A percentile compares a stretch with the other conserved stretches of the same genome.
phyloP scores from a whole-genome alignment of 306 rosid species.

The Cucurbita moschata region DNA sequence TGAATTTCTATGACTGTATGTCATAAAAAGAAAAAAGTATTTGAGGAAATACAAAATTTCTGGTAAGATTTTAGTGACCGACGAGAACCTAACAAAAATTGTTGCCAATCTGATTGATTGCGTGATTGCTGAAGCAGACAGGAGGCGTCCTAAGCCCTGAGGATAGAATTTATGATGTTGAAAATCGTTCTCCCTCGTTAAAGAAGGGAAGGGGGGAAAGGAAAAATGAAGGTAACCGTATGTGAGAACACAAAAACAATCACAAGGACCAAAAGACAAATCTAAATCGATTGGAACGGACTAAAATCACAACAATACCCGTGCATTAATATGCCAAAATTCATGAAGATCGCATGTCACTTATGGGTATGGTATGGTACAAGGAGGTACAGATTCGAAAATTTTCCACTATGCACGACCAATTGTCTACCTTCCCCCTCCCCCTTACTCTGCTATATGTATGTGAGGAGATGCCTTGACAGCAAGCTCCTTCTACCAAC shows the following conservation, averaged over 20 bases:
- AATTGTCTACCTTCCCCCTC: neutral
- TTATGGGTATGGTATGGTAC: neutral
- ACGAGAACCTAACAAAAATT: neutral
- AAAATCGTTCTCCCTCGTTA: neutral
- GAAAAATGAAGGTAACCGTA: neutral
- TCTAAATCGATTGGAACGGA: neutral
- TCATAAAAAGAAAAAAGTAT: neutral
- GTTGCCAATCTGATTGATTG: neutral
- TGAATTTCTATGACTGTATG: neutral
- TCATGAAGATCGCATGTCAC: neutral
- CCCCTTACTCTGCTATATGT: neutral
- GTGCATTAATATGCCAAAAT: neutral
- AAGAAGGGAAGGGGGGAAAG: neutral
- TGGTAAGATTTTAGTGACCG: neutral
- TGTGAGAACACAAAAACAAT: neutral
- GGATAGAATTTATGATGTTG: neutral
- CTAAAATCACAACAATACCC: neutral
- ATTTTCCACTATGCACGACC: conserved; percentile 2
- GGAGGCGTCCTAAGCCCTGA: neutral
- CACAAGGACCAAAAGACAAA: neutral
- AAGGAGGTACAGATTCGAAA: neutral
- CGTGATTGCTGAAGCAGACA: neutral
- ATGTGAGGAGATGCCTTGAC: neutral
- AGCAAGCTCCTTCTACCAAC: neutral
- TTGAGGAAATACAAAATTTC: neutral